Evolutionary conservation across 2,329 filamentous ascomycete genomes (phyloP).

Genomic region (Venturia carpophila): DNA sequence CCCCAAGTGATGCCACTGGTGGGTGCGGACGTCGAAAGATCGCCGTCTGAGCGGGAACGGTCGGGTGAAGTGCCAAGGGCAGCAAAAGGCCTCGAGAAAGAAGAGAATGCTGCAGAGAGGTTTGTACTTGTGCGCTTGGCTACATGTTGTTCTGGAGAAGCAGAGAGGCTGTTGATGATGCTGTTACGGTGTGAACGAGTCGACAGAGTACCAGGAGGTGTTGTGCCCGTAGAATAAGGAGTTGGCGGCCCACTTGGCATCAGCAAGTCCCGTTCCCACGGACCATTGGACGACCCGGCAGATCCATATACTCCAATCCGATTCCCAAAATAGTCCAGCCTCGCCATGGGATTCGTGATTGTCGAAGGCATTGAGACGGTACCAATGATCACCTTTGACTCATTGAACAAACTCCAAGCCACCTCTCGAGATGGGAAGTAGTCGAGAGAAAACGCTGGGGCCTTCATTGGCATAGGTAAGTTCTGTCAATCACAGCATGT

Average conservation of each 20-base stretch:
- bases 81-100: slow-evolving; percentile 34
- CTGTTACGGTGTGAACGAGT: slow-evolving; percentile 34
- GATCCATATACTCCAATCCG: slow-evolving; percentile 39
- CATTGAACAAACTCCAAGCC: slow-evolving; percentile 37
- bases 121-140: slow-evolving; percentile 31
- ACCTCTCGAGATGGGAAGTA: slow-evolving; percentile 38
- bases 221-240: slow-evolving; percentile 45
- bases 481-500: slow-evolving; percentile 21
- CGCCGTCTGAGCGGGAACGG: slow-evolving; percentile 29
- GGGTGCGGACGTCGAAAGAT: slow-evolving; percentile 36
- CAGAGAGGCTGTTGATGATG: slow-evolving; percentile 28
- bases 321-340: slow-evolving; percentile 24
- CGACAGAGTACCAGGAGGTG: slow-evolving; percentile 40
- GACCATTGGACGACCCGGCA: slow-evolving; percentile 43
- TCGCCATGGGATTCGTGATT: slow-evolving; percentile 17
- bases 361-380: not conserved
- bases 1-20: slow-evolving; percentile 41
- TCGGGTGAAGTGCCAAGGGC: slow-evolving; percentile 33
- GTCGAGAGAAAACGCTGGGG: slow-evolving; percentile 40
- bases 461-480: slow-evolving; percentile 36
- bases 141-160: slow-evolving; percentile 33
- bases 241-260: slow-evolving; percentile 40
- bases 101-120: slow-evolving; percentile 34
- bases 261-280: slow-evolving; percentile 35
- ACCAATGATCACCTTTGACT: slow-evolving; percentile 22